Conservation (phyloP, 2,329 filamentous ascomycete species). For the Teratosphaeria pseudoeucalypti region DNA sequence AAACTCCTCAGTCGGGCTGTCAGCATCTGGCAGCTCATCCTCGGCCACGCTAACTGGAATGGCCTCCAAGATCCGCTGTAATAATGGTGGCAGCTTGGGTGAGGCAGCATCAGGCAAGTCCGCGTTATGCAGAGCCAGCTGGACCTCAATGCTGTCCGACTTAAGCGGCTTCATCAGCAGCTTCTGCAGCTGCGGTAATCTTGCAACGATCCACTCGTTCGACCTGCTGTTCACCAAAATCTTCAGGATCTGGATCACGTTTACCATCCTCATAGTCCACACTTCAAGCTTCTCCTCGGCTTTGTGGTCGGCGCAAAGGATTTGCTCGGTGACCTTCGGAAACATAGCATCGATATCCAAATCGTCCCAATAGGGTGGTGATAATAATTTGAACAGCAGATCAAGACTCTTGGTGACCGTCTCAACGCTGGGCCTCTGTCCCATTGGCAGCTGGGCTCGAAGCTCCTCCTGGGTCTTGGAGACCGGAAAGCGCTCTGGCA, state of each 20-base stretch:
- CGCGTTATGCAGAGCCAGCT: slow-evolving; percentile 75
- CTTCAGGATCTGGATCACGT: slow-evolving; percentile 83
- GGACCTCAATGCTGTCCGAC: slow-evolving; percentile 81
- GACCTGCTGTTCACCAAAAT: slow-evolving; percentile 80
- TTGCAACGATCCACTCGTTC: slow-evolving; percentile 80
- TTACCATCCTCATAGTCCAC: slow-evolving; percentile 79
- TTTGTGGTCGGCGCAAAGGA: slow-evolving; percentile 62
- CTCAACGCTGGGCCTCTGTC: slow-evolving; percentile 50
- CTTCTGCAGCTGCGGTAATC: slow-evolving; percentile 69
- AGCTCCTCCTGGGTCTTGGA: slow-evolving; percentile 43
- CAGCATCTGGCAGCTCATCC: slow-evolving; percentile 60
- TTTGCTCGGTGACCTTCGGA: slow-evolving; percentile 76
- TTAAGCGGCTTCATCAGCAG: slow-evolving; percentile 81
- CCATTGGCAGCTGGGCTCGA: slow-evolving; percentile 28
- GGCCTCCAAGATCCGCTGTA: slow-evolving; percentile 77
- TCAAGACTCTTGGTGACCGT: slow-evolving; percentile 77
- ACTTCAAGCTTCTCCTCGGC: slow-evolving; percentile 50
- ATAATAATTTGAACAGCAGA: slow-evolving; percentile 73
- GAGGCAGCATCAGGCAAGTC: slow-evolving; percentile 60
- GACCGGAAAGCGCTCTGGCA: slow-evolving; percentile 70
- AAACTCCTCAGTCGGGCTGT: slow-evolving; percentile 72
- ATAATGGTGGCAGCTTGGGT: slow-evolving; percentile 54
- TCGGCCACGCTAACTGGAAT: slow-evolving; percentile 68
- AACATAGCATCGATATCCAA: slow-evolving; percentile 77
- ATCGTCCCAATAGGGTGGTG: slow-evolving; percentile 82